Percentiles rank a stretch among this genome's conserved stretches.
Evolutionary conservation across 805 yeast species (phyloP).

Genomic region (Komagataella ulmi): DNA sequence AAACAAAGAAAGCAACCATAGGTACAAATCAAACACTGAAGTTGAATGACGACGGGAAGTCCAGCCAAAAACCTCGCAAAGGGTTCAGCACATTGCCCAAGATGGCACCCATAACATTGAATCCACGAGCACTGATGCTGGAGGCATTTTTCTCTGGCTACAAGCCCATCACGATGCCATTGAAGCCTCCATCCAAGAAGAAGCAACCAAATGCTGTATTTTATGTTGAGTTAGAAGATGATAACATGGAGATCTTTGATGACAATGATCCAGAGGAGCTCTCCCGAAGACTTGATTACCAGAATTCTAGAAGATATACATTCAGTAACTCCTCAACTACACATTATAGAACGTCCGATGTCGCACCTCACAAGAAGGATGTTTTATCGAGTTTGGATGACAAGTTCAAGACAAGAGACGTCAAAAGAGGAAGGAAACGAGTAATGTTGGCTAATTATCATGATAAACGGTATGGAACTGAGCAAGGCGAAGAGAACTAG

Average conservation of each 20-base stretch:
- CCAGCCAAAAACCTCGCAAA: slow-evolving; percentile 7
- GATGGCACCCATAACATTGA: slow-evolving; percentile 19
- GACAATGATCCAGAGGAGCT: slow-evolving; percentile 6
- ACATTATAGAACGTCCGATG: not conserved
- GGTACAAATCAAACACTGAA: not conserved
- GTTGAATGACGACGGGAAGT: not conserved
- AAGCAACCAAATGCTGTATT: slow-evolving; percentile 14
- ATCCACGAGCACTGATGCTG: slow-evolving; percentile 18
- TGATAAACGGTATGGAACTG: not conserved
- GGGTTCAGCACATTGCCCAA: slow-evolving; percentile 21
- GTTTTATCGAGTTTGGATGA: not conserved
- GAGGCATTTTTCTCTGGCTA: slow-evolving; percentile 22
- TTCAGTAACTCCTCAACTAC: not conserved
- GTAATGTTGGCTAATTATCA: not conserved
- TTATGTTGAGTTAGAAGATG: slow-evolving; percentile 20
- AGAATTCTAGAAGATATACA: not conserved
- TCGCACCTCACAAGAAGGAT: not conserved
- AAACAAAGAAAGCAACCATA: not conserved
- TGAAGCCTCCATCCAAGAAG: slow-evolving; percentile 11
- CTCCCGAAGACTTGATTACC: not conserved
- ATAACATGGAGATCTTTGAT: slow-evolving; percentile 9
- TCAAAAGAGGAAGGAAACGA: not conserved
- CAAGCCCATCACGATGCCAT: slow-evolving; percentile 19
- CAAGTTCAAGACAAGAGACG: not conserved
- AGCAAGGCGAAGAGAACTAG: not conserved